Base-by-base conservation (phyloP, 345 rosid species). In the Eucalyptus paniculata region DNA sequence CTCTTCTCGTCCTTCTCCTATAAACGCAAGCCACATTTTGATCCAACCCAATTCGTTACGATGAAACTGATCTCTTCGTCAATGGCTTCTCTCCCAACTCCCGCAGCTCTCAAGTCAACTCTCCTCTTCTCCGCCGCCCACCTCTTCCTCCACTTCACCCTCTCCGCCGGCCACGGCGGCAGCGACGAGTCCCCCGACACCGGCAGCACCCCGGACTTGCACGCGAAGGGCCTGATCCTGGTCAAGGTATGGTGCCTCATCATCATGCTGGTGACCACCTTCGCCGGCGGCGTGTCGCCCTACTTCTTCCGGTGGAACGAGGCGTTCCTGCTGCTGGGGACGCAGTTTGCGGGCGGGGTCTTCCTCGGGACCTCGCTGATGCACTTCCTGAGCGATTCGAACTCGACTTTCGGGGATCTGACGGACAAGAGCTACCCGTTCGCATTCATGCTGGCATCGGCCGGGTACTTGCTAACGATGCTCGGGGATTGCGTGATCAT, bases 321-420 rank as follows among this genome's bases (percentile, higher is more conserved):
- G 94, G 92, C 88, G 15, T 97, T 97, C 87, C 93, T 97, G 60
- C 95, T 97, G 87, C 92, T 97, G 82, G 98, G 98, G 47, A 95
- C 97, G 28, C 99, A 96, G 87, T 96, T 96, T 51, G 96, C 99
- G 30, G 98, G 98, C 5, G 97, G 99, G 81, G 94, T 94, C 88
- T 97, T 97, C 89, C 93, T 96, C 3, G 98, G 94, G 5, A 97
- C 99, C 12, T 89, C 99, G 32, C 81, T 97, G 62, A 92, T 94
- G 88, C 98, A 96, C 94, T 97, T 97, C 91, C 93, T 97, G 90
- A 92, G 98, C 81, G 97, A 97, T 88, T 88, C 99, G 5, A 89
- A 92, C n/a, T 96, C 91, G 87, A 95, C 97, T 32, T 95, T 96
- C 47, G 81, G 87, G 9, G 92, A 91, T 4, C 93, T 96, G 40